Evolutionary conservation across 2,329 filamentous ascomycete species (phyloP).

Genomic region (Erysiphe pulchra): DNA sequence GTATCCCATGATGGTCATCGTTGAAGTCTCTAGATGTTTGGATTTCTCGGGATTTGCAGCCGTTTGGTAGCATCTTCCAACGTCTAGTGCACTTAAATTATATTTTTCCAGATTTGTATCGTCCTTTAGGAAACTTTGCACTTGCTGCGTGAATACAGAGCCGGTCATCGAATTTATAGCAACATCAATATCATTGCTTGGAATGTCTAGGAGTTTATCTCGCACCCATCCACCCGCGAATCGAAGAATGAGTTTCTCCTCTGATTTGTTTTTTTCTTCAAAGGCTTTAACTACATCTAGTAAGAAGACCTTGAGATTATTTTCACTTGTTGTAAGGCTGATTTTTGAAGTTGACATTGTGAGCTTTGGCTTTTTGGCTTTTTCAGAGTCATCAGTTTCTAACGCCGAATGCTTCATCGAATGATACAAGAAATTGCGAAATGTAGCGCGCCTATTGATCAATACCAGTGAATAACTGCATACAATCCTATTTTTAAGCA

Average conservation of each 20-base stretch:
- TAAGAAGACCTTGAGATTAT: slow-evolving; percentile 46
- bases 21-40: slow-evolving; percentile 84
- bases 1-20: slow-evolving; percentile 58
- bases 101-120: slow-evolving; percentile 36
- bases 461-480: not conserved
- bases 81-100: slow-evolving; percentile 26
- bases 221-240: slow-evolving; percentile 78
- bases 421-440: not conserved
- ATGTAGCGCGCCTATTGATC: not conserved
- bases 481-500: not conserved
- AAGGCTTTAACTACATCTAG: slow-evolving; percentile 58
- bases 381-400: slow-evolving; percentile 4
- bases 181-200: slow-evolving; percentile 61
- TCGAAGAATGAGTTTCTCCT: slow-evolving; percentile 35
- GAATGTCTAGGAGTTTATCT: slow-evolving; percentile 49
- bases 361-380: slow-evolving; percentile 4
- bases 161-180: slow-evolving; percentile 74
- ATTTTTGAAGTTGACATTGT: slow-evolving; percentile 15
- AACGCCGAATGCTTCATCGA: not conserved
- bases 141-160: slow-evolving; percentile 41
- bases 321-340: slow-evolving; percentile 42
- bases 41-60: slow-evolving; percentile 86
- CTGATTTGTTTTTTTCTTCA: slow-evolving; percentile 21
- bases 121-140: slow-evolving; percentile 40
- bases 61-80: slow-evolving; percentile 66